These are phyloP conservation scores for Termitomyces sp. DNA, from an alignment of 768 basidiomycete genomes.

Conservation along the genomic window DNA sequence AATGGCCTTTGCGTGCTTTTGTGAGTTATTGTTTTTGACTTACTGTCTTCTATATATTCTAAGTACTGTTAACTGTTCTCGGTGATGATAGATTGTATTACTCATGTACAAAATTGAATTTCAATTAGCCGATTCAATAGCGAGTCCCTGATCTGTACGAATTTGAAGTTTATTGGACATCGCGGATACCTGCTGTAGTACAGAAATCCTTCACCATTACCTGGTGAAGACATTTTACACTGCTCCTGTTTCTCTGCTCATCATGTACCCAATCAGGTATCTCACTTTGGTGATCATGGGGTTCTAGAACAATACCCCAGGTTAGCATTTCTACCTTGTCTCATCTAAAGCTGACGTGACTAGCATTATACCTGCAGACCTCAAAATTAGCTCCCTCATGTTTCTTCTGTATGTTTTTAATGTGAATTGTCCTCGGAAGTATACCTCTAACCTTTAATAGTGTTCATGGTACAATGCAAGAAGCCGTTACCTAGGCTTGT, in stretches of 20 bases:
- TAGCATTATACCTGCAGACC: too few species aligned
- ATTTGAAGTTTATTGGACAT: too few species aligned
- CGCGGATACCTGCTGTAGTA: slow-evolving; percentile 12
- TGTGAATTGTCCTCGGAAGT: neutral
- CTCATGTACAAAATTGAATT: slow-evolving; percentile 6
- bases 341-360: slow-evolving; percentile 1
- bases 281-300: slow-evolving; percentile 1
- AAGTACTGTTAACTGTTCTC: neutral
- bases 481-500: neutral
- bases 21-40: neutral
- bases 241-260: neutral
- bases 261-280: neutral
- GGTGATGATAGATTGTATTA: slow-evolving; percentile 1
- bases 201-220: slow-evolving; percentile 11
- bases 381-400: too few species aligned
- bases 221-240: neutral
- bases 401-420: slow-evolving; percentile 4
- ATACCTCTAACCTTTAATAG: too few species aligned
- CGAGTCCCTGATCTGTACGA: slow-evolving; percentile 13
- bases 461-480: slow-evolving; percentile 5
- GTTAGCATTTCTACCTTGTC: neutral
- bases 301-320: neutral
- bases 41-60: neutral
- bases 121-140: neutral
- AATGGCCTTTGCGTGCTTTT: slow-evolving; percentile 7